Evolutionary conservation across 257 asterid genomes (phyloP).

Genomic region (Scutellaria baicalensis): DNA sequence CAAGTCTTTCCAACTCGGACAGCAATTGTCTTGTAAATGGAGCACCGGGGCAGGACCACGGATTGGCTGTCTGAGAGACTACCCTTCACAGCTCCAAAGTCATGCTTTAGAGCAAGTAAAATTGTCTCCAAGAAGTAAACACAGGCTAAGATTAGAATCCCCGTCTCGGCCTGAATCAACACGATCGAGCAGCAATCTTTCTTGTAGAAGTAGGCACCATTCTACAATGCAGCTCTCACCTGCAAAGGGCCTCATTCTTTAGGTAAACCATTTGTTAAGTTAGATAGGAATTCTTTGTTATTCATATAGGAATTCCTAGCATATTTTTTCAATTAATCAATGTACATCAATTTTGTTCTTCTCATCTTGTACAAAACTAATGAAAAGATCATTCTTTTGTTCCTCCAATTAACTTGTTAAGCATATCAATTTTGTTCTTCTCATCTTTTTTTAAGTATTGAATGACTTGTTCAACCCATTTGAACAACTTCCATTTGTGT

Average conservation of each 20-base stretch:
- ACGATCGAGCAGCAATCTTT: slow-evolving; percentile 12
- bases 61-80: slow-evolving; percentile 37
- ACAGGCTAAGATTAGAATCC: neutral
- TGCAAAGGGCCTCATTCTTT: slow-evolving; percentile 20
- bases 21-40: slow-evolving; percentile 34
- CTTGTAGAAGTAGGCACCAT: slow-evolving; percentile 14
- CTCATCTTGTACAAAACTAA: slow-evolving; percentile 19
- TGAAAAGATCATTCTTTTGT: slow-evolving; percentile 8
- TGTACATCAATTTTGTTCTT: slow-evolving; percentile 41
- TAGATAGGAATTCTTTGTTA: slow-evolving; percentile 25
- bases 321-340: neutral
- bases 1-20: slow-evolving; percentile 34
- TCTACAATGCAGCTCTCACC: slow-evolving; percentile 29
- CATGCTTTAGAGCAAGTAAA: slow-evolving; percentile 37
- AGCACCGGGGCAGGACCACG: slow-evolving; percentile 41
- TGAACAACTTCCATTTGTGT: neutral
- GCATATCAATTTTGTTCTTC: neutral
- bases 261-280: slow-evolving; percentile 25
- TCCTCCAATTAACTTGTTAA: neutral
- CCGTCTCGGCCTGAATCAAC: slow-evolving; percentile 12
- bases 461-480: slow-evolving; percentile 3
- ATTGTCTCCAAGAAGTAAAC: slow-evolving; percentile 23
- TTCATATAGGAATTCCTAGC: slow-evolving; percentile 24
- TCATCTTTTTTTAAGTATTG: neutral
- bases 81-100: slow-evolving; percentile 32